A percentile compares a stretch with the other conserved stretches of the same genome.
Conservation (phyloP, 345 rosid genomes). For the Carallia pectinifolia region DNA sequence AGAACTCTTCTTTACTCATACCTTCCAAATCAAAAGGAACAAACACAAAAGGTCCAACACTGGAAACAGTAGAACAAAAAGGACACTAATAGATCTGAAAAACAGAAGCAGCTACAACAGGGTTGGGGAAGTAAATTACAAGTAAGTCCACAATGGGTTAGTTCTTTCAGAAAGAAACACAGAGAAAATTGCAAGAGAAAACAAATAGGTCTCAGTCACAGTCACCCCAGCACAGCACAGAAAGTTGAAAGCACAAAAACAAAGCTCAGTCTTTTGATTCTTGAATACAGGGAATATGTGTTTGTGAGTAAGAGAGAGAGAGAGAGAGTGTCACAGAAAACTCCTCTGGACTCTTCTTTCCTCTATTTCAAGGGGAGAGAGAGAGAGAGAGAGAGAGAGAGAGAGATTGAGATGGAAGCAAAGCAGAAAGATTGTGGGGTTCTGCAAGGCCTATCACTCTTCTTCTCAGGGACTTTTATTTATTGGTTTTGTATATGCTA, state of each 20-base stretch:
- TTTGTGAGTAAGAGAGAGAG: slow-evolving; percentile 17
- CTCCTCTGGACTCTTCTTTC: slow-evolving; percentile 32
- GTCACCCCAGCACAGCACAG: slow-evolving; percentile 9
- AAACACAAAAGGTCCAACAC: slow-evolving; percentile 21
- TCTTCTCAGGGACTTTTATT: slow-evolving; percentile 31
- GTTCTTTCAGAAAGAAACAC: neutral
- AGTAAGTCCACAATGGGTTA: slow-evolving; percentile 17
- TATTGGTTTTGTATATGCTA: slow-evolving; percentile 17
- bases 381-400: slow-evolving; percentile 26
- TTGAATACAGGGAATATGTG: slow-evolving; percentile 17
- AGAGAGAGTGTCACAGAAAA: slow-evolving; percentile 26
- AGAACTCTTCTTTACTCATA: slow-evolving; percentile 97
- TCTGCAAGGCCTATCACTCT: slow-evolving; percentile 28
- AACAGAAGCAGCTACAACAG: slow-evolving; percentile 21
- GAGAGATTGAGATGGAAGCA: neutral
- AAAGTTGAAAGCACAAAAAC: slow-evolving; percentile 14
- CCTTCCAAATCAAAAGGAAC: slow-evolving; percentile 17
- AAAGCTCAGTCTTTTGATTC: slow-evolving; percentile 14
- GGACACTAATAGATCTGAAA: slow-evolving; percentile 48
- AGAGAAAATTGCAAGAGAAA: slow-evolving; percentile 22
- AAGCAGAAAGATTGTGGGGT: slow-evolving; percentile 20
- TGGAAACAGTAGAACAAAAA: slow-evolving; percentile 4
- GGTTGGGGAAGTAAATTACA: slow-evolving; percentile 2
- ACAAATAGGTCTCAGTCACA: slow-evolving; percentile 23
- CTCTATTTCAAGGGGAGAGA: slow-evolving; percentile 44